A percentile compares a stretch with the other conserved stretches of the same genome.
Evolutionary conservation across 768 basidiomycete genomes (phyloP).

Genomic region (Mycena maculata): DNA sequence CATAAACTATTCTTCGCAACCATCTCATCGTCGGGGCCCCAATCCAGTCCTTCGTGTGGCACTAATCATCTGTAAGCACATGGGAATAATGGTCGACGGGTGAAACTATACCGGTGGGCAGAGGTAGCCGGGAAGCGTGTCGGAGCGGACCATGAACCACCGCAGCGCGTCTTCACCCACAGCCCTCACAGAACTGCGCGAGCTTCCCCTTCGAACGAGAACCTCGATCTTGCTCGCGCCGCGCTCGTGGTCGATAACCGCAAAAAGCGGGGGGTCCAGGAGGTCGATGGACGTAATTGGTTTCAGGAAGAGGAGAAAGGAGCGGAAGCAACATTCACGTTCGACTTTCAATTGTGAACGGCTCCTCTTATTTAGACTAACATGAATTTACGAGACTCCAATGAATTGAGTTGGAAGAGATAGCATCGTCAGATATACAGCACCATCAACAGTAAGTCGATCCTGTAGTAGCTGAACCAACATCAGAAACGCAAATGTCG

Average conservation of each 20-base stretch:
- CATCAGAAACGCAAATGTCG: too few species aligned
- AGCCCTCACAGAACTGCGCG: slow-evolving; percentile 33
- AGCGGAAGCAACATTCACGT: too few species aligned
- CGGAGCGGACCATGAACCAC: slow-evolving; percentile 25
- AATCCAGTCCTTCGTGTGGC: slow-evolving; percentile 35
- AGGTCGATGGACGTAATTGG: slow-evolving; percentile 23
- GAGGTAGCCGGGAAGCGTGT: slow-evolving; percentile 29
- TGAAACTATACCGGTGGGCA: slow-evolving; percentile 32
- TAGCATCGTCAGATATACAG: too few species aligned
- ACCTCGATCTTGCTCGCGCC: slow-evolving; percentile 31
- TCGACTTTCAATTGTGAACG: too few species aligned
- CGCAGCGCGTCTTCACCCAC: slow-evolving; percentile 23
- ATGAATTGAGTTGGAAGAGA: too few species aligned
- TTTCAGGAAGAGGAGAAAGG: too few species aligned
- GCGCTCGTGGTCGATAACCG: slow-evolving; percentile 26
- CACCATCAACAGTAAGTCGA: too few species aligned
- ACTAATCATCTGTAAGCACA: slow-evolving; percentile 13
- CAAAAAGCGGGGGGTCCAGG: slow-evolving; percentile 27
- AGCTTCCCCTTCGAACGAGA: slow-evolving; percentile 27
- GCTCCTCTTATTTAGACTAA: too few species aligned
- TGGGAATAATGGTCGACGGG: not conserved
- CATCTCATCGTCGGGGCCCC: slow-evolving; percentile 8
- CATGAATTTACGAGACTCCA: too few species aligned
- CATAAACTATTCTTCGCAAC: not conserved
- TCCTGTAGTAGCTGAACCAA: too few species aligned